Conservation (phyloP, 2,329 filamentous ascomycete genomes). For the Nemania sp. region DNA sequence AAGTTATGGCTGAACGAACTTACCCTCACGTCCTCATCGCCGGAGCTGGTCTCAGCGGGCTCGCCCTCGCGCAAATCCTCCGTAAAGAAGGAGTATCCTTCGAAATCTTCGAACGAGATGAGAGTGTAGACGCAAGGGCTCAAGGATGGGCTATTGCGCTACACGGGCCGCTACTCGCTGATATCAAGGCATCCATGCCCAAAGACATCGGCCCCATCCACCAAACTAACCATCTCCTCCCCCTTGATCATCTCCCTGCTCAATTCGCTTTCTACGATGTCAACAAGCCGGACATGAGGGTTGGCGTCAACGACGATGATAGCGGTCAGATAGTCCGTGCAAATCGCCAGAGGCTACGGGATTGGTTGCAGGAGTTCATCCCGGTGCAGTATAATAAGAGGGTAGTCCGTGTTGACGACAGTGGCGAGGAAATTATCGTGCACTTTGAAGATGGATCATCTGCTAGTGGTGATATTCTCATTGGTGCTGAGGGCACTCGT, state of each 20-base stretch:
- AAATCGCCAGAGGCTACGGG: constrained; percentile 11
- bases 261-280: constrained; percentile 14
- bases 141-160: constrained; percentile 39
- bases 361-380: constrained; percentile 14
- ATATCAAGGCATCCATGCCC: constrained; percentile 5
- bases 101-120: constrained; percentile 39
- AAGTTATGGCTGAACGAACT: constrained; percentile 6
- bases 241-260: constrained; percentile 3
- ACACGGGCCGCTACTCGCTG: constrained; percentile 1
- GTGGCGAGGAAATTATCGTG: constrained; percentile 11
- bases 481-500: constrained; percentile 48
- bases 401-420: not conserved
- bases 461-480: constrained; percentile 44
- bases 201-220: constrained; percentile 1
- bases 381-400: constrained; percentile 12
- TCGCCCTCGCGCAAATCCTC: constrained; percentile 37
- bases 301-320: constrained; percentile 8
- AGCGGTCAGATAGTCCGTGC: constrained; percentile 37
- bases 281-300: not conserved
- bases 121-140: constrained; percentile 10
- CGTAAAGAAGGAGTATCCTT: constrained; percentile 36
- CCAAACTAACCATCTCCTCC: constrained; percentile 24
- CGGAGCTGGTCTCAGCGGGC: constrained; percentile 36
- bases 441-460: constrained; percentile 45
- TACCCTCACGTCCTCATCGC: constrained; percentile 36